Evolutionary conservation across 2,329 filamentous ascomycete genomes (phyloP).

Genomic region (Curvularia eragrostidis): DNA sequence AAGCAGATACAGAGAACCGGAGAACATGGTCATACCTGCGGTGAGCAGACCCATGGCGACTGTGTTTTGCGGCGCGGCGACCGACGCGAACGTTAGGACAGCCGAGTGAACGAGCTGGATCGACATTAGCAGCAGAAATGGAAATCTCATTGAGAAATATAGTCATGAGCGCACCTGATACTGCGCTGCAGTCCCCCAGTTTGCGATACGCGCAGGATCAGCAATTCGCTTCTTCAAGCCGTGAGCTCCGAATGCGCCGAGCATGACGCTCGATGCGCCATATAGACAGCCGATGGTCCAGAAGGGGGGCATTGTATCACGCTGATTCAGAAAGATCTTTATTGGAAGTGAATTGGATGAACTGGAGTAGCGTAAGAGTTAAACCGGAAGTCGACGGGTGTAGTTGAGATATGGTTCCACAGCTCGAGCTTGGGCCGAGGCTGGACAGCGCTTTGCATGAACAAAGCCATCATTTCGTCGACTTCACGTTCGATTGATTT

Average conservation of each 20-base stretch:
- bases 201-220: not conserved
- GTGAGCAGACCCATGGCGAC: not conserved
- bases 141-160: not conserved
- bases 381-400: not conserved
- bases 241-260: not conserved
- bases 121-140: not conserved
- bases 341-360: not conserved
- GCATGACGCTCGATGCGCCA: not conserved
- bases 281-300: not conserved
- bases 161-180: not conserved
- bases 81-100: not conserved
- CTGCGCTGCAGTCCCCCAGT: not conserved
- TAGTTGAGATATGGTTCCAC: not conserved
- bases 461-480: not conserved
- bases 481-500: not conserved
- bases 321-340: not conserved
- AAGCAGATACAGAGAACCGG: not conserved
- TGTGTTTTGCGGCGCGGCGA: not conserved
- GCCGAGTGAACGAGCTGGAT: not conserved
- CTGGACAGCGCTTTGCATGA: not conserved
- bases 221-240: not conserved
- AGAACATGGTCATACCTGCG: not conserved
- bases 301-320: not conserved
- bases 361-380: not conserved
- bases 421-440: not conserved